A percentile compares a stretch with the other conserved stretches of the same genome.
Conservation (phyloP, 306 rosid species). For the Cucumis sativus region DNA sequence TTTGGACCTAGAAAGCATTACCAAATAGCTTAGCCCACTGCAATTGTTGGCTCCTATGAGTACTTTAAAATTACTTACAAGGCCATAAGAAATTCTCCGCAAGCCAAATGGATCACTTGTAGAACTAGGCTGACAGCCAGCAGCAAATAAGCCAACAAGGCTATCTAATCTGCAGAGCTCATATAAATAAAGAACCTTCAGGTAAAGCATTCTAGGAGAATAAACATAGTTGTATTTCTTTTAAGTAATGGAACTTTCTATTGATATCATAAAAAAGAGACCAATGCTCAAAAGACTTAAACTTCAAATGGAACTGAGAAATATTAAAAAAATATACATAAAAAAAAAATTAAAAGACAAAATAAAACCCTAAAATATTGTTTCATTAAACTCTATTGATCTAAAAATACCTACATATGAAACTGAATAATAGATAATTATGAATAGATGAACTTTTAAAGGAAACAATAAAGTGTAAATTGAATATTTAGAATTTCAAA, state of each 20-base stretch:
- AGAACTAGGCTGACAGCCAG: constrained; percentile 94
- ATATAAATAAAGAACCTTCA: constrained; percentile 3
- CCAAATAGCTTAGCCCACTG: background rate
- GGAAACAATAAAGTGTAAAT: background rate
- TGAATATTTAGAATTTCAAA: background rate
- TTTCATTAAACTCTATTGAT: background rate
- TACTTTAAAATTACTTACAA: constrained; percentile 42
- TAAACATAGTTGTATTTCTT: background rate
- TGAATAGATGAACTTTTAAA: background rate
- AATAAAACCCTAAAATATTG: background rate
- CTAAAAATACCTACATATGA: background rate
- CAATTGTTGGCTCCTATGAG: background rate
- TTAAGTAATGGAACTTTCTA: background rate
- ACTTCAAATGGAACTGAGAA: background rate
- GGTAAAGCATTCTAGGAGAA: background rate
- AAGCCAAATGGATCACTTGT: constrained; percentile 82
- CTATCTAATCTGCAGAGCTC: constrained; percentile 72
- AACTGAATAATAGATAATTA: background rate
- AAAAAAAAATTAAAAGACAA: background rate
- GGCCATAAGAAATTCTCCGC: constrained; percentile 89
- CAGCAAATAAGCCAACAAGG: constrained; percentile 84
- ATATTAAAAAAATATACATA: background rate
- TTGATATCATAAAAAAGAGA: background rate
- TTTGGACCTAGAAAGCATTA: constrained; percentile 53
- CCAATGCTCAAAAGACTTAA: background rate